These are phyloP conservation scores for Spinacia oleracea DNA, from an alignment of 179 eudicot genomes.

Conservation along the genomic window DNA sequence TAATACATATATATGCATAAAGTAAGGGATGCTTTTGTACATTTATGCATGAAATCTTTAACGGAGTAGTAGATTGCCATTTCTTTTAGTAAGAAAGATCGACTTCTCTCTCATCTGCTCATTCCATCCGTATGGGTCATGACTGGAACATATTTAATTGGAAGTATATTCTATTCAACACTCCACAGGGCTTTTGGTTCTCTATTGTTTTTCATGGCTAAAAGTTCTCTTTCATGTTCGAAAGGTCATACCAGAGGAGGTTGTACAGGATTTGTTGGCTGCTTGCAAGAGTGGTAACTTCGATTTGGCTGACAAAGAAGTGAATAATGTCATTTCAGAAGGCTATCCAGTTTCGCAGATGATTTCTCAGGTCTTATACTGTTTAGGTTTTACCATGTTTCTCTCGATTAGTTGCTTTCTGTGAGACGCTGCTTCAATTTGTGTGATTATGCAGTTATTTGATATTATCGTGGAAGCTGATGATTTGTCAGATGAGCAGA, in stretches of 20 bases:
- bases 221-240: conserved; percentile 3
- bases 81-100: neutral
- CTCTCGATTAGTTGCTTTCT: conserved; percentile 3
- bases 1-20: neutral
- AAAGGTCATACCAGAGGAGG: conserved; percentile 80
- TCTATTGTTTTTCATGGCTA: neutral
- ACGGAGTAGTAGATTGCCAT: neutral
- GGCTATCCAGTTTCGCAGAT: conserved; percentile 95
- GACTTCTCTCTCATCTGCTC: neutral
- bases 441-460: conserved; percentile 58
- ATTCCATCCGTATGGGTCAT: neutral
- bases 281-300: conserved; percentile 85
- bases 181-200: neutral
- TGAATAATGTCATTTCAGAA: conserved; percentile 71
- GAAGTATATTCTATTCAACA: neutral
- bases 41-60: neutral
- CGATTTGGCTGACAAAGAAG: conserved; percentile 81
- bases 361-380: conserved; percentile 66
- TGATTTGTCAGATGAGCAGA: conserved; percentile 75
- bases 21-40: neutral
- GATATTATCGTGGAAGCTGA: conserved; percentile 64
- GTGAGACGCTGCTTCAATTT: neutral
- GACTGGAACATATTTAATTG: neutral
- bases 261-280: conserved; percentile 63
- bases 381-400: neutral